These are phyloP conservation scores for Lactarius tabidus DNA, from an alignment of 768 basidiomycete species.

Conservation along the genomic window DNA sequence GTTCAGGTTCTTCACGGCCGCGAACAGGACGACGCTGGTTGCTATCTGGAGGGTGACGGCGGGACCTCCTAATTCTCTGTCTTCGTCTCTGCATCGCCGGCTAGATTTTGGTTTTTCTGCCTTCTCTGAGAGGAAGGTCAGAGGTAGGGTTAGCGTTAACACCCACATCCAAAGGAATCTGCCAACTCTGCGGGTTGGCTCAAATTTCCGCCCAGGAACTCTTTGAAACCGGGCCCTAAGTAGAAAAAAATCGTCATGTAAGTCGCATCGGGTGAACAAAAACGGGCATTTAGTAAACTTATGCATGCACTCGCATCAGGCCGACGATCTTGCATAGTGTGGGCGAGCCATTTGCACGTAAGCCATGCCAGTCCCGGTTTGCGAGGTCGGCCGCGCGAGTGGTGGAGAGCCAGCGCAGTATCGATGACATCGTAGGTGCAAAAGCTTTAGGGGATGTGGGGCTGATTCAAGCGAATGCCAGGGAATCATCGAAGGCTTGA, in stretches of 20 bases:
- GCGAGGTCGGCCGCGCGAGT: background rate
- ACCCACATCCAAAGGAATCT: too few species aligned
- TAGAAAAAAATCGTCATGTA: background rate
- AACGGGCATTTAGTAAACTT: background rate
- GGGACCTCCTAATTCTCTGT: too few species aligned
- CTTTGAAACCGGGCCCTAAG: too few species aligned
- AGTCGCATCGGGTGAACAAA: background rate
- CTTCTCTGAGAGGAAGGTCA: too few species aligned
- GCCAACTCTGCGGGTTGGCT: too few species aligned
- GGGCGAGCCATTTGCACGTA: background rate
- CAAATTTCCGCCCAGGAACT: slow-evolving; percentile 6
- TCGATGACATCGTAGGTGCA: too few species aligned
- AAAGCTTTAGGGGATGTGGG: slow-evolving; percentile 49
- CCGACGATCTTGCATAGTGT: background rate
- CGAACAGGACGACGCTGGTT: background rate
- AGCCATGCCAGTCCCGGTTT: background rate
- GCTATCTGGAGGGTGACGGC: too few species aligned
- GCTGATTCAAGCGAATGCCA: slow-evolving; percentile 97
- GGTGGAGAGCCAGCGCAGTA: background rate
- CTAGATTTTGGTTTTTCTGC: too few species aligned
- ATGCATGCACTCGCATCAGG: background rate
- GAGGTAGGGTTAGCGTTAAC: too few species aligned
- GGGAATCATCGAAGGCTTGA: slow-evolving; percentile 70
- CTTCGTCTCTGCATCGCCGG: too few species aligned
- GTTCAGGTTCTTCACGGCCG: background rate